phyloP scores from a whole-genome alignment of 2,329 filamentous ascomycete species.

The Penicillium frequentans region DNA sequence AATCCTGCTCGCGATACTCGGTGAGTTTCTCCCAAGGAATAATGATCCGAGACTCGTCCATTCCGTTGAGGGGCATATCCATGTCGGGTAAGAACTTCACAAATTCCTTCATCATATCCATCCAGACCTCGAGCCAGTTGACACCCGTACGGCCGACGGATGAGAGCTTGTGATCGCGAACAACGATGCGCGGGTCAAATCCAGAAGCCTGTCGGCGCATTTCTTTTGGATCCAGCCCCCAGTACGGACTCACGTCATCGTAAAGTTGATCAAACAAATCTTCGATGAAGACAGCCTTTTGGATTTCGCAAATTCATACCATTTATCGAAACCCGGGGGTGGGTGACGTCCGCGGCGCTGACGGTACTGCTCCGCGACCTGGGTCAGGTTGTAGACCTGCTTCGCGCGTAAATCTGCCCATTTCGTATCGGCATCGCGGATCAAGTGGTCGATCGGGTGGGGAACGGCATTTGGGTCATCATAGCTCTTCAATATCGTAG shows the following conservation, averaged over 20 bases:
- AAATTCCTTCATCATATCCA: slow-evolving; percentile 40
- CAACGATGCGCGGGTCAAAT: slow-evolving; percentile 38
- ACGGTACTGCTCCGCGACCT: slow-evolving; percentile 46
- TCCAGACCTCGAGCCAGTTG: slow-evolving; percentile 45
- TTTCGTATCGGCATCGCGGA: slow-evolving; percentile 15
- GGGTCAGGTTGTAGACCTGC: slow-evolving; percentile 36
- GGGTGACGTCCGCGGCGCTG: slow-evolving; percentile 49
- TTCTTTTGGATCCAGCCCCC: slow-evolving; percentile 44
- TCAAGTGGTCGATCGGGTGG: slow-evolving; percentile 21
- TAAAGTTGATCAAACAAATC: slow-evolving; percentile 55
- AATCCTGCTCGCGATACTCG: slow-evolving; percentile 23
- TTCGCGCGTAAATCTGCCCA: slow-evolving; percentile 18
- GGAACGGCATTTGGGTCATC: neutral
- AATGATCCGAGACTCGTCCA: slow-evolving; percentile 51
- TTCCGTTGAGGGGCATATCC: slow-evolving; percentile 49
- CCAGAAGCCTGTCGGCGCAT: slow-evolving; percentile 44
- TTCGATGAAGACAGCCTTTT: slow-evolving; percentile 48
- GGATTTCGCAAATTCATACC: slow-evolving; percentile 47
- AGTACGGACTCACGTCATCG: slow-evolving; percentile 51
- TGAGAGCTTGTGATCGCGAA: slow-evolving; percentile 42
- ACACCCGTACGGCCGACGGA: slow-evolving; percentile 27
- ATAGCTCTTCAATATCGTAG: neutral
- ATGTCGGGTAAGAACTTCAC: slow-evolving; percentile 45
- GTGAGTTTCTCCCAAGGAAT: slow-evolving; percentile 50
- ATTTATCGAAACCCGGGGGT: slow-evolving; percentile 51